These are phyloP conservation scores for Kandelia obovata DNA, from an alignment of 345 rosid species.

Conservation along the genomic window DNA sequence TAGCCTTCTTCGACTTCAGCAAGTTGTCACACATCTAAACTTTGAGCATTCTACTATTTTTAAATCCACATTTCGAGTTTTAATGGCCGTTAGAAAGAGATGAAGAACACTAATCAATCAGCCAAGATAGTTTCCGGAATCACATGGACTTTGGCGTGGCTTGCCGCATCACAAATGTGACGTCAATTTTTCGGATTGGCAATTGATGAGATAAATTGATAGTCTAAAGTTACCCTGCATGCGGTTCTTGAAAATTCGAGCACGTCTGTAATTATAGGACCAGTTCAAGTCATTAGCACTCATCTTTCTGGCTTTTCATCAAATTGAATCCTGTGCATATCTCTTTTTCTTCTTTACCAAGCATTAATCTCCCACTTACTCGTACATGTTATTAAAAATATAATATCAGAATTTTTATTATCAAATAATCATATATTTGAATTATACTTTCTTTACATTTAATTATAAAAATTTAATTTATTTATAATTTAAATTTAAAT, in stretches of 20 bases:
- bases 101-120: background rate
- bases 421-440: too few relatives aligned
- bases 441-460: too few relatives aligned
- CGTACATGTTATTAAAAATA: too few relatives aligned
- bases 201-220: background rate
- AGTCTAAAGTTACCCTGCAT: background rate
- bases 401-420: too few relatives aligned
- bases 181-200: background rate
- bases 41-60: too few relatives aligned
- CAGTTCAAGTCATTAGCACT: background rate
- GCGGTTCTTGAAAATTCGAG: background rate
- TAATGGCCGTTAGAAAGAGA: background rate
- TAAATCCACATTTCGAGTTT: too few relatives aligned
- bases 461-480: too few relatives aligned
- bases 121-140: background rate
- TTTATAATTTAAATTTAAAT: too few relatives aligned
- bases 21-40: too few relatives aligned
- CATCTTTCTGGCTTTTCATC: background rate
- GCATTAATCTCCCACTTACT: background rate
- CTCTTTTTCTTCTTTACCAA: background rate
- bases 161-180: background rate
- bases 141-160: background rate
- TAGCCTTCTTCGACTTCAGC: too few relatives aligned
- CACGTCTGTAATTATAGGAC: background rate
- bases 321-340: background rate